A percentile compares a stretch with the other conserved stretches of the same genome.
These are phyloP conservation scores for Colletotrichum spinosum DNA, from an alignment of 2,329 filamentous ascomycete genomes.

Conservation along the genomic window DNA sequence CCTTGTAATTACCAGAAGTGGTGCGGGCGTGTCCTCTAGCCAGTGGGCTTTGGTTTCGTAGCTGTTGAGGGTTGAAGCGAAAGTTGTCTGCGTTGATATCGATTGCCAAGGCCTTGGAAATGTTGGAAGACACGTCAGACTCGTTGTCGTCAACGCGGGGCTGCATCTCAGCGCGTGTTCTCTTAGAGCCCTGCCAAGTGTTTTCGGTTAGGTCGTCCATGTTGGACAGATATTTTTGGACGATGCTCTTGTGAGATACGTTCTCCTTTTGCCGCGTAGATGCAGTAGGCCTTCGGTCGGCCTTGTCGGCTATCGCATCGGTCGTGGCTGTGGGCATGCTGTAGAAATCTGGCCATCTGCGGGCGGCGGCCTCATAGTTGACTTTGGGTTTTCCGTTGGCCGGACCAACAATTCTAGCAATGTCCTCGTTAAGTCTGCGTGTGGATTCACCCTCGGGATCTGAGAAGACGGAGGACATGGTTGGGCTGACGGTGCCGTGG, in stretches of 20 bases:
- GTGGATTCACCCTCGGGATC: constrained; percentile 67
- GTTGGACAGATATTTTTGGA: constrained; percentile 42
- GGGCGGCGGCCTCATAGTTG: constrained; percentile 59
- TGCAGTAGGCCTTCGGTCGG: constrained; percentile 19
- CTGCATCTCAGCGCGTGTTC: constrained; percentile 63
- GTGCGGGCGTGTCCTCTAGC: constrained; percentile 49
- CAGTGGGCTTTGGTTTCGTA: constrained; percentile 52
- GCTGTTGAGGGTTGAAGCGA: constrained; percentile 42
- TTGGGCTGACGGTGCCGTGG: constrained; percentile 67
- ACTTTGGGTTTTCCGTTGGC: constrained; percentile 51
- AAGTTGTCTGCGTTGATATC: constrained; percentile 40
- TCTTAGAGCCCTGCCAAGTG: constrained; percentile 52
- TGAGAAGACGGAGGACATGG: constrained; percentile 64
- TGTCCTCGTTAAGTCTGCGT: constrained; percentile 61
- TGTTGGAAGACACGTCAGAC: constrained; percentile 59
- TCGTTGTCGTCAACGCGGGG: constrained; percentile 63
- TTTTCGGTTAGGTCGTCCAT: constrained; percentile 58
- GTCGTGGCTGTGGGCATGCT: constrained; percentile 50
- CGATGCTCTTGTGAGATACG: constrained; percentile 48
- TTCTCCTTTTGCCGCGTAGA: constrained; percentile 57
- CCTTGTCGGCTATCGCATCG: constrained; percentile 14
- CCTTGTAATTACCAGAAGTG: constrained; percentile 41
- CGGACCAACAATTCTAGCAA: constrained; percentile 55
- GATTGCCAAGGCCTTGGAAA: constrained; percentile 50
- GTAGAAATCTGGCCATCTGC: constrained; percentile 66